Evolutionary conservation across 495 filamentous ascomycete species (phyloP), one percentile per base, ranked within the genome.

Genomic region (Clavariopsis aquatica): DNA sequence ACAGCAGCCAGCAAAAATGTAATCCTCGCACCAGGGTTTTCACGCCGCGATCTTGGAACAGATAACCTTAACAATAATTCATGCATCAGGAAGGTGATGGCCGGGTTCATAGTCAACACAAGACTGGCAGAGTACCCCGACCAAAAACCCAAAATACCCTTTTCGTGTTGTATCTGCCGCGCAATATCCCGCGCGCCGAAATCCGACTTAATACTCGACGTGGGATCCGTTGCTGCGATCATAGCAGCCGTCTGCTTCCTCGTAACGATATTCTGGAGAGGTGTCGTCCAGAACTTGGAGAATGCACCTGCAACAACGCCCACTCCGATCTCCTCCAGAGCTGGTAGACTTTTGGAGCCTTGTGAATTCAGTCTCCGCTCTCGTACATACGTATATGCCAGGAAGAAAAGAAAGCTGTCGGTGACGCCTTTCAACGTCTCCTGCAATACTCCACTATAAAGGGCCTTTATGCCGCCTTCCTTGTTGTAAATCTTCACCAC

Each of bases 41-140:
- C 77, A 41, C 83, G 79, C 24, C 78, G 75, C 0, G 79, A 69
- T 0, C 78, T 73, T 0, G 83, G 76, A 0, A 90, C 78, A 15
- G 88, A 62, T 5, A 78, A 65, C 52, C 84, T 82, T 72, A 87
- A 87, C 8, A 93, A 76, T 8, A 85, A 69, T 65, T 88, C 86
- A 67, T 96, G 89, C 19, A 96, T 78, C 68, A 93, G 86, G 70
- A 96, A 93, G 0, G 93, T 96, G 59, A 96, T 79, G 52, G 86
- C 86, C 9, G 93, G 93, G 70, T 97, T 96, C 0, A 96, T 78
- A 0, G 93, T 93, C 31, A 97, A 74, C 52, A 96, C 80, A 53
- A 94, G 74, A 27, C 83, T 84, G 0, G 92, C 92, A 13, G 88
- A 89, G 75, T 96, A 96, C 2, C 93, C 93, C 0, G 91, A 89